Evolutionary conservation across 352 stramenopile species (phyloP), one percentile per base, ranked within the genome.

Genomic region (Saprolegnia diclina): DNA sequence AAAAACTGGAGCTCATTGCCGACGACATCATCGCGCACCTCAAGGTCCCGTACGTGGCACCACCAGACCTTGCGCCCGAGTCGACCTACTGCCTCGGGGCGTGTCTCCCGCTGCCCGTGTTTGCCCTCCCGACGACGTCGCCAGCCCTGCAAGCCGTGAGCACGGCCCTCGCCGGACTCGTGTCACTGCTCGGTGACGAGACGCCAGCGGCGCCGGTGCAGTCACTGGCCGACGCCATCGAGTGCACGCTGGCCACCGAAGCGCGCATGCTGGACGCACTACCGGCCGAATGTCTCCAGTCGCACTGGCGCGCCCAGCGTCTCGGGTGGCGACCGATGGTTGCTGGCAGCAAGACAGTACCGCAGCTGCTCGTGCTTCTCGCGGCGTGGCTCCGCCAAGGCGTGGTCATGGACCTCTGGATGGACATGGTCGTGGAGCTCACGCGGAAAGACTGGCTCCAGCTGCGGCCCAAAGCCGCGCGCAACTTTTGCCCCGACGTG

Each of bases 381-480:
- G 78, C 90, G 64, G 72, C 89, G 38, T 77, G 91, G 32, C 72
- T 93, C 14, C 81, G 87, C 53, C 82, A 93, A 71, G 89, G 88
- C 55, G 79, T 93, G 59, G 83, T 91, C 56, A 77, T 90, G 21
- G 83, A 92, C 65, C 82, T 82, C 19, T 92, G 92, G 59, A 81
- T 90, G 77, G 86, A 94, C 72, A 72, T 90, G 18, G 82, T 87
- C 35, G 77, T 85, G 5, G 75, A 78, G 19, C 74, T 94, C 14
- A 80, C 92, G 63, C 74, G 83, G 22, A 87, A 83, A 16, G 83
- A 94, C 38, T 94, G 83, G 81, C 64, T 94, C 38, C 88, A 92
- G 69, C 71, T 94, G 35, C 82, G 83, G 22, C 67, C 76, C 4
- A 92, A 94, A 52, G 82, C 91, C 40, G 76, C 70, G 4, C 74